Percentiles rank a stretch among this genome's conserved stretches.
Conservation (phyloP, 2,329 filamentous ascomycete genomes). For the Neopestalotiopsis rosae region DNA sequence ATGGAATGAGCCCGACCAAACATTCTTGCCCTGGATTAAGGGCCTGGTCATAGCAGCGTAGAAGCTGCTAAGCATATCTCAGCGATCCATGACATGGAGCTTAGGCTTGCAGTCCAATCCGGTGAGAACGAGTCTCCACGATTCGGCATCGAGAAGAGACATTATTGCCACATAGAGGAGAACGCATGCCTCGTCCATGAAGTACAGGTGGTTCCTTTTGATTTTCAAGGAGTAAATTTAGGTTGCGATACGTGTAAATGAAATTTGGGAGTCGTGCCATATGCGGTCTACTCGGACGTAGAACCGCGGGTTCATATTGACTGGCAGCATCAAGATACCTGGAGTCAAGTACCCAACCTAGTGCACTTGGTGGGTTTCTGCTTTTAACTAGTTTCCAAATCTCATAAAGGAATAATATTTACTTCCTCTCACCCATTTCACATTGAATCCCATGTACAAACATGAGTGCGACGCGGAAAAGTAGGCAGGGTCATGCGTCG, state of each 20-base stretch:
- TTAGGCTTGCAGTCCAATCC: not conserved
- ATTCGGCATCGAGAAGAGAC: not conserved
- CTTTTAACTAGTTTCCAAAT: not conserved
- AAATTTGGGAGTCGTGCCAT: not conserved
- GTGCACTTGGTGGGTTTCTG: not conserved
- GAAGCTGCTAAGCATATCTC: not conserved
- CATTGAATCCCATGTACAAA: no score
- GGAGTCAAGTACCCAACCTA: not conserved
- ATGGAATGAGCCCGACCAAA: not conserved
- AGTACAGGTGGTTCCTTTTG: not conserved
- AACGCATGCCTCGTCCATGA: not conserved
- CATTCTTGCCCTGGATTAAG: not conserved
- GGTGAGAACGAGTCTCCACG: not conserved
- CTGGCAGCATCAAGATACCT: not conserved
- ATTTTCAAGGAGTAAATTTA: not conserved
- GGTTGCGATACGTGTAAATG: slow-evolving; percentile 1
- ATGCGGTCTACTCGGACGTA: not conserved
- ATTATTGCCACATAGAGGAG: not conserved
- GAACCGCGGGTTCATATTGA: not conserved
- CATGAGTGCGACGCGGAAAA: no score
- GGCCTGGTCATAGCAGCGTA: not conserved
- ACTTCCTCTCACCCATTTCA: no score
- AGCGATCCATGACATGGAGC: not conserved
- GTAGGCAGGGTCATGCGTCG: no score
- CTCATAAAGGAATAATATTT: no score